These are phyloP conservation scores for Echinochloa phyllopogon DNA, from an alignment of 176 grass and related monocot species.

Conservation along the genomic window DNA sequence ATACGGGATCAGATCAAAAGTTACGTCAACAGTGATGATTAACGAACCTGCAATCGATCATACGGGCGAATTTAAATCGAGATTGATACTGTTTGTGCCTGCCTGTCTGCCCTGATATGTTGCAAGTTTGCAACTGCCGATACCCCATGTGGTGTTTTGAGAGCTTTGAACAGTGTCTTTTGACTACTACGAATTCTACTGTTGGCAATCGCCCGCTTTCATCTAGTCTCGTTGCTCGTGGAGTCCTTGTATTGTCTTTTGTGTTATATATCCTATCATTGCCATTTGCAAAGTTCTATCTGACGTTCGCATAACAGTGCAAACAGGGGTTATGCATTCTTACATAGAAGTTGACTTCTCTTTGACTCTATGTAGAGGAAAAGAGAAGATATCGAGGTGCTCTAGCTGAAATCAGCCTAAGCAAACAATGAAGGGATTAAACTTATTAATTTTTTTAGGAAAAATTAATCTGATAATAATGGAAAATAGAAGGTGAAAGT, in stretches of 20 bases:
- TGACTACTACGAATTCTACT: background rate
- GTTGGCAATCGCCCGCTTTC: background rate
- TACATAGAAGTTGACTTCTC: background rate
- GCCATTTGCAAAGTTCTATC: background rate
- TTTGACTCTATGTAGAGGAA: background rate
- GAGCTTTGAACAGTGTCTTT: background rate
- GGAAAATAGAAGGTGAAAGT: background rate
- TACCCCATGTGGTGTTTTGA: background rate
- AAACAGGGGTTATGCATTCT: background rate
- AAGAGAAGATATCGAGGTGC: background rate
- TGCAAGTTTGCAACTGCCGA: conserved; percentile 3
- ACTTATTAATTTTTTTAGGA: background rate
- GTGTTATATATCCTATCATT: background rate
- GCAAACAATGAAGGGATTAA: background rate
- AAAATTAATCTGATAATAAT: background rate
- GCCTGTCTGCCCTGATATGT: background rate
- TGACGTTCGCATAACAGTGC: background rate
- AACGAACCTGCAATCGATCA: background rate
- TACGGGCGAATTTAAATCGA: background rate
- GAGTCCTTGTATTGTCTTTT: background rate
- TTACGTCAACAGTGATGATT: background rate
- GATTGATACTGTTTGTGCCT: background rate
- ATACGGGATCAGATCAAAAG: conserved; percentile 33
- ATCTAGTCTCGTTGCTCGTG: background rate
- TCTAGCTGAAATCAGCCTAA: background rate